Percentiles rank a stretch among this genome's conserved stretches.
Conservation (phyloP, 345 rosid genomes). For the Arabis hirsuta region DNA sequence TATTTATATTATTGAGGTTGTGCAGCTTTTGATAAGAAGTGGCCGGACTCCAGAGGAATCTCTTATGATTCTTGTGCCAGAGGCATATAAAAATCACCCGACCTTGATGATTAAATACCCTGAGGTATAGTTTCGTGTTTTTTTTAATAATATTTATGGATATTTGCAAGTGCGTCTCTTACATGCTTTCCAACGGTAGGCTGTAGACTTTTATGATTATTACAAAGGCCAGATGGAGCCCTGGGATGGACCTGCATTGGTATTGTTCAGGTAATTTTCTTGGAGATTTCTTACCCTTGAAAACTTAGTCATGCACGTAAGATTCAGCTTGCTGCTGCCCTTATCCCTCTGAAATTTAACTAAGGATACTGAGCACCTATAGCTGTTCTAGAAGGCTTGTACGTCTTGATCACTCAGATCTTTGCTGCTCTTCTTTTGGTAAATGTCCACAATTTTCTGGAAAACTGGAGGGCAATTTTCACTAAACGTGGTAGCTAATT, state of each 20-base stretch:
- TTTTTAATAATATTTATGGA: slow-evolving; percentile 3
- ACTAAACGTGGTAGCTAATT: slow-evolving; percentile 21
- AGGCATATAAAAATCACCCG: slow-evolving; percentile 98
- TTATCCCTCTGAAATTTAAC: slow-evolving; percentile 9
- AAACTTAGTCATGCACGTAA: slow-evolving; percentile 17
- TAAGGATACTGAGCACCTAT: slow-evolving; percentile 4
- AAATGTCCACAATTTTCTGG: slow-evolving; percentile 24
- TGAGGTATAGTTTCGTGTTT: slow-evolving; percentile 61
- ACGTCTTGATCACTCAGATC: slow-evolving; percentile 32
- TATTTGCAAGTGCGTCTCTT: slow-evolving; percentile 29
- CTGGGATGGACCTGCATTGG: slow-evolving; percentile 99
- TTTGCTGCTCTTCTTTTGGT: slow-evolving; percentile 7
- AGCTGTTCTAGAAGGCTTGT: slow-evolving; percentile 30
- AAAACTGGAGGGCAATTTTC: slow-evolving; percentile 23
- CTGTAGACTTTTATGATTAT: slow-evolving; percentile 90
- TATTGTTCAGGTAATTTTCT: slow-evolving; percentile 78
- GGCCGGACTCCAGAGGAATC: slow-evolving; percentile 95
- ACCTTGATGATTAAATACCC: slow-evolving; percentile 87
- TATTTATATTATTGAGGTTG: slow-evolving; percentile 31
- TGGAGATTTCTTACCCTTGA: slow-evolving; percentile 9
- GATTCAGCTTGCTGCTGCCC: slow-evolving; percentile 14
- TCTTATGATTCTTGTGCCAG: slow-evolving; percentile 97
- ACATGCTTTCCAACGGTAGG: slow-evolving; percentile 51
- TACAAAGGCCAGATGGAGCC: slow-evolving; percentile 99
- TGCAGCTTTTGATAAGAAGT: slow-evolving; percentile 91